Conservation (phyloP, 2,329 filamentous ascomycete genomes). For the Xylariaceae sp. region DNA sequence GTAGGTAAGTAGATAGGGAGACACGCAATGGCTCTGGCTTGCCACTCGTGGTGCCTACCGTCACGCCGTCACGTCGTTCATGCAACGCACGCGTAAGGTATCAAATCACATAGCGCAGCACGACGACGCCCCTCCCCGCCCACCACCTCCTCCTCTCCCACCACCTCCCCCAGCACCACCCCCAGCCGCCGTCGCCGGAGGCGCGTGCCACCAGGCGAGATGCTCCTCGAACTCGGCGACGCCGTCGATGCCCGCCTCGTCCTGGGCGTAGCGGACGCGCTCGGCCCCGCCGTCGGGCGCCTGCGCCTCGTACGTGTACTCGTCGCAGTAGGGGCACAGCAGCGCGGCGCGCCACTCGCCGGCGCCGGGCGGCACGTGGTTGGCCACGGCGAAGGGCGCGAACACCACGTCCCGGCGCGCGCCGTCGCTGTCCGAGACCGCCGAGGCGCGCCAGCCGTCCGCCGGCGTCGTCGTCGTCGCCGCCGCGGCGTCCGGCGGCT, state of each 20-base stretch:
- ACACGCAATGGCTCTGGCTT: too few relatives aligned
- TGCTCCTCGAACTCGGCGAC: conserved; percentile 45
- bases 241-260: conserved; percentile 41
- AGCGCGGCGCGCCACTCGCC: conserved; percentile 46
- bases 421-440: conserved; percentile 29
- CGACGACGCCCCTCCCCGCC: too few relatives aligned
- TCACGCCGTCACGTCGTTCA: too few relatives aligned
- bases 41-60: too few relatives aligned
- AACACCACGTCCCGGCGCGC: conserved; percentile 46
- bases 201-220: conserved; percentile 47
- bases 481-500: conserved; percentile 14
- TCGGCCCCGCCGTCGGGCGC: conserved; percentile 47
- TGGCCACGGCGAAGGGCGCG: conserved; percentile 49
- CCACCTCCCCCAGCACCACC: too few relatives aligned
- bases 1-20: too few relatives aligned
- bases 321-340: conserved; percentile 50
- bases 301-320: conserved; percentile 39
- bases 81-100: too few relatives aligned
- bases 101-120: too few relatives aligned
- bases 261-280: conserved; percentile 36
- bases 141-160: too few relatives aligned
- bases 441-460: conserved; percentile 46
- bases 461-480: conserved; percentile 10
- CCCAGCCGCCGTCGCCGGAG: conserved; percentile 26
- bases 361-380: conserved; percentile 42